Evolutionary conservation across 2,329 filamentous ascomycete species (phyloP), one percentile per base, ranked within the genome.

Genomic region (Coniella vitis): DNA sequence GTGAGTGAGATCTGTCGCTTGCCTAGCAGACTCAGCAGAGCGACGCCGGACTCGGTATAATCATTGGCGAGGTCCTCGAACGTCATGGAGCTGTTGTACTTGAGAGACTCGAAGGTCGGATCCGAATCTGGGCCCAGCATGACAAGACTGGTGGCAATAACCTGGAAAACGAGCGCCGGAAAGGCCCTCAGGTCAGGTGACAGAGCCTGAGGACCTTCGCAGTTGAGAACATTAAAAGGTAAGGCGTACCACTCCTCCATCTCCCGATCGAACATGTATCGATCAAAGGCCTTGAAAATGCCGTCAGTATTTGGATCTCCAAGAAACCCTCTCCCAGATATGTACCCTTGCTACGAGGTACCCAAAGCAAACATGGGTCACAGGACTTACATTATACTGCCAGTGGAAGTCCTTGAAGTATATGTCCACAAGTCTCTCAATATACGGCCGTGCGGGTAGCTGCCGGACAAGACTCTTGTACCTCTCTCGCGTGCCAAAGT

Each of bases 41-140:
- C 67, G 21, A 75, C 65, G 7, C 78, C 76, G 0, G 75, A 72
- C 48, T 83, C 78, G 56, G 78, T 81, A 57, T 82, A 83, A 49
- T 82, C 79, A 14, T 67, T 65, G 2, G 79, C 78, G 17, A 84
- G 62, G 44, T 82, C 77, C 59, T 81, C 76, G 52, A 81, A 79
- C 2, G 73, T 74, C 74, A 81, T 80, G 41, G 70, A 74, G 3
- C 69, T 72, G 1, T 75, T 73, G 56, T 81, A 81, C 59, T 82
- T 81, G 42, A 84, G 65, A 2, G 71, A 67, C 22, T 78, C 73
- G 39, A 81, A 78, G 4, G 65, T 70, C 35, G 70, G 62, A 25
- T 77, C 70, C 8, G 70, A 63, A 9, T 69, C 67, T 2, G 70
- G 64, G 0, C 74, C 72, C 20, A 82, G 65, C 29, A 74, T 69